Percentiles rank a stretch among this genome's conserved stretches.
Conservation (phyloP, 345 rosid genomes). For the Hirschfeldia incana region DNA sequence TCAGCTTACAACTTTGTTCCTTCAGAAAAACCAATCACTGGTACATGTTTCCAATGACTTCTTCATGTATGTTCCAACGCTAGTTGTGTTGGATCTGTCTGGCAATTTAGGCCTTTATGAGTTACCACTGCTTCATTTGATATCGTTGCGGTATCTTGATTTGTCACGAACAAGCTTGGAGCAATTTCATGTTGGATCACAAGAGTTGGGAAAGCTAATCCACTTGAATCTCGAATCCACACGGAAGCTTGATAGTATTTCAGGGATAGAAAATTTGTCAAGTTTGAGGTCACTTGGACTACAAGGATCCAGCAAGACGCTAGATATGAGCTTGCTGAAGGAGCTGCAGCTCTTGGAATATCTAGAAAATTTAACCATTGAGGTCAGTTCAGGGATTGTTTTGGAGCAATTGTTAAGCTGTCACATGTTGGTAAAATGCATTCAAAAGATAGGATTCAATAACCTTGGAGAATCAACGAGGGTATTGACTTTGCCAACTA, state of each 20-base stretch:
- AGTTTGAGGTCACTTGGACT: neutral
- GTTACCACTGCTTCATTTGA: neutral
- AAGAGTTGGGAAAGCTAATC: neutral
- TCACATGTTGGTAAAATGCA: neutral
- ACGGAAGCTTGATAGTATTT: neutral
- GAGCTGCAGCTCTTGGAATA: neutral
- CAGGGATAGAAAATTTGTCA: neutral
- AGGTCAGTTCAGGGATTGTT: neutral
- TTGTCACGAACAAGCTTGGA: neutral
- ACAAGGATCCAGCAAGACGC: neutral
- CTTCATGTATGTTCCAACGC: neutral
- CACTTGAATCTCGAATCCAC: neutral
- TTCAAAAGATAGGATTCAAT: neutral
- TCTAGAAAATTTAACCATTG: neutral
- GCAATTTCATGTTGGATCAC: neutral
- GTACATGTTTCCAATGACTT: neutral
- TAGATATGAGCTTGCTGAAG: neutral
- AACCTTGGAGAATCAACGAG: neutral
- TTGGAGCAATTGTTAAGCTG: neutral
- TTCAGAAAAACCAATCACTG: neutral
- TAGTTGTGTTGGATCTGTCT: neutral
- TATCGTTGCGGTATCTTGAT: neutral
- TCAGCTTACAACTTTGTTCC: neutral
- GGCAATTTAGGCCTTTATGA: neutral
- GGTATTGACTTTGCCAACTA: neutral